A percentile compares a stretch with the other conserved stretches of the same genome.
Conservation (phyloP, 345 rosid species). For the Sonneratia alba region DNA sequence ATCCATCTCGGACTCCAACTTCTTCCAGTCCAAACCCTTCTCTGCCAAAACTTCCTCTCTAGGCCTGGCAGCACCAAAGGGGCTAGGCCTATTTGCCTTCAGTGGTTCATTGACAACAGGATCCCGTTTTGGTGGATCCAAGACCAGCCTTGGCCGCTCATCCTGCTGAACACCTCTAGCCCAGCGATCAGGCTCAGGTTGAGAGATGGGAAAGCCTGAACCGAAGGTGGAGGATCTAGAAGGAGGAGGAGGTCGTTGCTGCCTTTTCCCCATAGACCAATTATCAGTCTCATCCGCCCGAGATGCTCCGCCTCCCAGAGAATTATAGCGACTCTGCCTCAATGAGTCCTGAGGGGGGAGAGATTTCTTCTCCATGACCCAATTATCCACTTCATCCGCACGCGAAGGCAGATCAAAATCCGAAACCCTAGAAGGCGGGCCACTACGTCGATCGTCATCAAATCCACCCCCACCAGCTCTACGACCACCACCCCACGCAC, state of each 20-base stretch:
- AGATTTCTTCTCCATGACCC: conserved; percentile 55
- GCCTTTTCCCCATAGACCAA: conserved; percentile 52
- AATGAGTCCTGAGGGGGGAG: conserved; percentile 13
- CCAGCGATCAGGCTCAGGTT: background rate
- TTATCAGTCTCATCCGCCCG: conserved; percentile 69
- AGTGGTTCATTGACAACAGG: conserved; percentile 28
- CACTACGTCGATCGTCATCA: conserved; percentile 65
- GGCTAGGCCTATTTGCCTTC: conserved; percentile 61
- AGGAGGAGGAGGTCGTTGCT: conserved; percentile 18
- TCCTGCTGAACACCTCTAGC: conserved; percentile 3
- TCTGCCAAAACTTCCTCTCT: conserved; percentile 88
- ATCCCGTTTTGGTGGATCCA: conserved; percentile 58
- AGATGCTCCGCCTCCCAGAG: conserved; percentile 40
- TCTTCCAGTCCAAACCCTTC: conserved; percentile 92
- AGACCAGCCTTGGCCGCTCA: conserved; percentile 66
- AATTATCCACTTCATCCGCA: conserved; percentile 85
- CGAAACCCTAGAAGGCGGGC: conserved; percentile 59
- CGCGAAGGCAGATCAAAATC: conserved; percentile 74
- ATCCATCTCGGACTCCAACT: conserved; percentile 65
- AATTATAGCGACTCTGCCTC: conserved; percentile 44
- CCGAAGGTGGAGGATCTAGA: conserved; percentile 48
- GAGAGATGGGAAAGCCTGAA: conserved; percentile 41
- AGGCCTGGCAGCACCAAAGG: conserved; percentile 90
- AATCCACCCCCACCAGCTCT: conserved; percentile 55
- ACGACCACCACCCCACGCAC: conserved; percentile 48